Conservation (phyloP, 1,284 basidiomycete species). For the Boletus smithii region DNA sequence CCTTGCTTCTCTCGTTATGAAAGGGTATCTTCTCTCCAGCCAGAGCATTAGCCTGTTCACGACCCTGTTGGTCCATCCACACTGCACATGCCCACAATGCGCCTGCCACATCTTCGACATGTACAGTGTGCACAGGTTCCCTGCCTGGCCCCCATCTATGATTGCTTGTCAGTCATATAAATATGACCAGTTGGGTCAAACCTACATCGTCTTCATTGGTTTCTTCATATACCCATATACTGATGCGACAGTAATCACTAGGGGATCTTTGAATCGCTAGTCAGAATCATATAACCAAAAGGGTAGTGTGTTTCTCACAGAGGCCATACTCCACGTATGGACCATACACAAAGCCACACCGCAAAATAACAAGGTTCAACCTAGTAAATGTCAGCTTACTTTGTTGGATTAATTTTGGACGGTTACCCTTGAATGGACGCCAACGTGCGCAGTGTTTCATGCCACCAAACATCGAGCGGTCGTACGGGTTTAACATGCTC, state of each 20-base stretch:
- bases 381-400: constrained; percentile 37
- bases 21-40: constrained; percentile 59
- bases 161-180: constrained; percentile 6
- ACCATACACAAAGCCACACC: constrained; percentile 70
- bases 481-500: constrained; percentile 74
- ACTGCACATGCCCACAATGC: constrained; percentile 71
- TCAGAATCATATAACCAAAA: constrained; percentile 14
- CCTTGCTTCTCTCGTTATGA: constrained; percentile 68
- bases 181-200: constrained; percentile 2
- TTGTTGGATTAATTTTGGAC: not conserved
- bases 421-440: constrained; percentile 67
- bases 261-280: constrained; percentile 35
- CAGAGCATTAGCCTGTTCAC: constrained; percentile 55
- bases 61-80: constrained; percentile 67
- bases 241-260: constrained; percentile 73
- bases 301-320: constrained; percentile 41
- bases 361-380: constrained; percentile 77
- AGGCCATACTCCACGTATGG: constrained; percentile 70
- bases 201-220: constrained; percentile 84
- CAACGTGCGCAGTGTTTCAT: constrained; percentile 76
- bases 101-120: constrained; percentile 74
- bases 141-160: constrained; percentile 74
- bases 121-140: constrained; percentile 77
- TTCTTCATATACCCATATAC: constrained; percentile 82
- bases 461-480: constrained; percentile 83